These are phyloP conservation scores for Hibiscus syriacus DNA, from an alignment of 345 rosid genomes.

Conservation along the genomic window DNA sequence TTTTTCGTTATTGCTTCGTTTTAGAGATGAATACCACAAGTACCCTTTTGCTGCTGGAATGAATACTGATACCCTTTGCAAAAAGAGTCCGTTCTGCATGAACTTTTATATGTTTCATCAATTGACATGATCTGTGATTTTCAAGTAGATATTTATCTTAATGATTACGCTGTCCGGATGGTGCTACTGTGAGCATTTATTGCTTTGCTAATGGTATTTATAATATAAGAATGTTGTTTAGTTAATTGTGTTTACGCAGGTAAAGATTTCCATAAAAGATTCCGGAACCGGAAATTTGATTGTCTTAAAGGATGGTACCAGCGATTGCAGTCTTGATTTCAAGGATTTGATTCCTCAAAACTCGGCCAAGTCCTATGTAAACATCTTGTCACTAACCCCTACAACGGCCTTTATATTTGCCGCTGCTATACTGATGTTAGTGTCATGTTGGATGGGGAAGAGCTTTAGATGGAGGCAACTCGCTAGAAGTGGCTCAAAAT, in stretches of 20 bases:
- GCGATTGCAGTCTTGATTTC: slow-evolving; percentile 56
- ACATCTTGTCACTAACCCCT: slow-evolving; percentile 22
- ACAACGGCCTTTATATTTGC: slow-evolving; percentile 20
- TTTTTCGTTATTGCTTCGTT: too few relatives aligned
- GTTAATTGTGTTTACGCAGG: slow-evolving; percentile 27
- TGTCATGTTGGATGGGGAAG: slow-evolving; percentile 36
- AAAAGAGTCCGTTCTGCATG: neutral
- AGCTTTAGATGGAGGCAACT: slow-evolving; percentile 28
- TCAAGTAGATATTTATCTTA: neutral
- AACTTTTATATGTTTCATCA: neutral
- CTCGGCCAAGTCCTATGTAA: slow-evolving; percentile 22
- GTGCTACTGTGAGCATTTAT: neutral
- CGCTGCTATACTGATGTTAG: slow-evolving; percentile 34
- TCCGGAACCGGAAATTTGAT: slow-evolving; percentile 35
- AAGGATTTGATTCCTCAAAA: slow-evolving; percentile 37
- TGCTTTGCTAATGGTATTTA: neutral
- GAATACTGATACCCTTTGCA: neutral
- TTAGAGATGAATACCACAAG: too few relatives aligned
- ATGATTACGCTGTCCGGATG: neutral
- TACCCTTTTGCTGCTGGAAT: too few relatives aligned
- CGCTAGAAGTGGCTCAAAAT: slow-evolving; percentile 24
- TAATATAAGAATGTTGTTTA: neutral
- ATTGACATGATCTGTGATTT: neutral
- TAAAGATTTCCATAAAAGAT: slow-evolving; percentile 37
- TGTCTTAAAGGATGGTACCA: slow-evolving; percentile 33